Base-by-base conservation (phyloP, 805 yeast genomes). In the Metahyphopichia silvanorum region DNA sequence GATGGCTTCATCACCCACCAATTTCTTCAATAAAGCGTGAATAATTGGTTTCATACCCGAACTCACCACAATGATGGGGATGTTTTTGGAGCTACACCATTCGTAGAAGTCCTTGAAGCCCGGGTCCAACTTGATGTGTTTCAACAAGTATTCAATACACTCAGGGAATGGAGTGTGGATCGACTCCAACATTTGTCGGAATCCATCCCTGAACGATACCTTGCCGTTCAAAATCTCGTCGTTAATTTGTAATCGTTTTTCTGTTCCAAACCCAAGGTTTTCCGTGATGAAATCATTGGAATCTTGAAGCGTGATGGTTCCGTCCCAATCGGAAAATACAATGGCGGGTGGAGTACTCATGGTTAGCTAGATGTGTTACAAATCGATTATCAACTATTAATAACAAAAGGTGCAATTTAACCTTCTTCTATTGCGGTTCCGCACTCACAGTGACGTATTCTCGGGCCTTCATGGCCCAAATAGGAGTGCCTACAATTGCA, bases 241-340 rank as follows among this genome's bases (percentile, higher is more conserved):
- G 60, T 86, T 86, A 39, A 91, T 67, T 19, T 63, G 77, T 35
- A 69, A 61, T 46, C 98, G 76, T 42, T 71, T 70, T 17, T 69
- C 77, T 30, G 66, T 63, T 3, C 98, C 98, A 57, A 87, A 83
- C 3, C 99, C 99, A 15, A 83, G 66, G 47, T 76, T 77, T 56
- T 93, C 98, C 6, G 97, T 89, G 42, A 93, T 66, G 56, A 71
- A 84, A 59, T 93, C 98, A 57, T 93, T 93, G 38, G 96, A 85
- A 58, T 93, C 99, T 57, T 91, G 95, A 38, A 85, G 66, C 9
- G 98, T 93, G 43, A 93, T 93, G 2, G 98, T 93, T 18, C 99
- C 99, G 57, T 93, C 99, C 78, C 94, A 93, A 59, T 93, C 99
- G 26, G 97, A 85, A 69, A 93, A 93, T 26, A 93, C 83, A 50